A percentile compares a stretch with the other conserved stretches of the same genome.
Conservation (phyloP, 202 grass and related monocot species). For the Dendrocalamus latiflorus region DNA sequence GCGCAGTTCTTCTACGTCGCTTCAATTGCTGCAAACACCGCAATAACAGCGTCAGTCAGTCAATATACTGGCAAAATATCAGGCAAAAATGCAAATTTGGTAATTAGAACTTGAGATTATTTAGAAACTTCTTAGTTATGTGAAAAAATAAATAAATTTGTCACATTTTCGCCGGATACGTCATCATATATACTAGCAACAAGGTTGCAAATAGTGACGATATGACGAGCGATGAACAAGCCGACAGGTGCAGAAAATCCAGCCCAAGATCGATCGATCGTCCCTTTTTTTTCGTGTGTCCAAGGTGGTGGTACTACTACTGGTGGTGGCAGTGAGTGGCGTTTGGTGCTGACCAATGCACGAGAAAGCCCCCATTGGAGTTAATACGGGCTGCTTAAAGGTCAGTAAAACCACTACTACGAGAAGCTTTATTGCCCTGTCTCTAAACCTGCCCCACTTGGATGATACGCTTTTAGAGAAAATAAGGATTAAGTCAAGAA, state of each 20-base stretch:
- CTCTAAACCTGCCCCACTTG: background rate
- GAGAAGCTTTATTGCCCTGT: constrained; percentile 29
- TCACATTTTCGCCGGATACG: background rate
- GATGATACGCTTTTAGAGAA: background rate
- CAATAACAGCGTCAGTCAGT: background rate
- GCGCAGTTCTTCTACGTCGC: background rate
- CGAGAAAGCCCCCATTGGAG: constrained; percentile 35
- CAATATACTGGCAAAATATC: too few species aligned
- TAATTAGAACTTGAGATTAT: background rate
- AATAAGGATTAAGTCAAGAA: background rate
- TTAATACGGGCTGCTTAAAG: constrained; percentile 19
- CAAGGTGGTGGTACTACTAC: background rate
- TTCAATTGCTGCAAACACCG: background rate
- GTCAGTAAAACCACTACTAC: constrained; percentile 28
- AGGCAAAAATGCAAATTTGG: background rate
- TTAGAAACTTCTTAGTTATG: background rate
- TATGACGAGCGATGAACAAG: background rate
- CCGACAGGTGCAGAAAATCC: background rate
- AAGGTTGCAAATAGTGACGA: too few species aligned
- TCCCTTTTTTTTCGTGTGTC: background rate
- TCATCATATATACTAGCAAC: too few species aligned
- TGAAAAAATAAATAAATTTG: background rate
- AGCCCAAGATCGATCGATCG: background rate
- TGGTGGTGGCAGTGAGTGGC: background rate
- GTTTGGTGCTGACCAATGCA: constrained; percentile 32